Base-by-base conservation (phyloP, 352 stramenopile species). In the Globisporangium viniferum region DNA sequence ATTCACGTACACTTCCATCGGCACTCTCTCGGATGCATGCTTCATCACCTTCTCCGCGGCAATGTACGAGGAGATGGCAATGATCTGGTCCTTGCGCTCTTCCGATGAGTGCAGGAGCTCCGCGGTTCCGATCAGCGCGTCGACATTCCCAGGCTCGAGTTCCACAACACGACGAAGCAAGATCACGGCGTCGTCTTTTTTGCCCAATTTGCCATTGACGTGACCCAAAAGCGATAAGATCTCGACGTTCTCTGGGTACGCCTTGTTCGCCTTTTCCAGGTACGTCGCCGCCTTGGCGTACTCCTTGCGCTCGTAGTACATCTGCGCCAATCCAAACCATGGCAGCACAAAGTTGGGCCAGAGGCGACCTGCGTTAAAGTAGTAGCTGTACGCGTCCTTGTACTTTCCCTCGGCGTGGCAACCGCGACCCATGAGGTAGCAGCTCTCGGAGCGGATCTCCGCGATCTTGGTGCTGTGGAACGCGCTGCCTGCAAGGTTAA, bases 351-450 rank as follows among this genome's bases (percentile, higher is more conserved):
- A 94, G 72, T 94, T 93, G 4, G 88, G 82, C 82, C 85, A 93
- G n/a, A 93, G 75, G 18, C 88, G 85, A 29, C 84, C 96, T 35
- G 96, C 95, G 64, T 98, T 96, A 63, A 97, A 96, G 79, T 99
- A 99, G 74, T 98, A 97, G 72, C 94, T 97, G 73, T 97, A 97
- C 14, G 97, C 97, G 65, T 98, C 89, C 71, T 98, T 96, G 77
- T 98, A 97, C 68, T 98, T 97, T 61, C 90, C 90, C 64, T 86
- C 84, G 39, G 95, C 92, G 72, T 99, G 97, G 63, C 95, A 95
- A n/a, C 97, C 96, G 61, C 97, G 91, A 12, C 93, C 97, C 79
- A 98, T 95, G 39, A 98, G 88, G 74, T 98, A 99, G 60, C 97
- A 97, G 68, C 94, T 98, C 77, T 99, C 97, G 12, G 95, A 98